Percentiles rank a stretch among this genome's conserved stretches.
phyloP scores from a whole-genome alignment of 1,284 basidiomycete species.

The Malassezia pachydermatis region DNA sequence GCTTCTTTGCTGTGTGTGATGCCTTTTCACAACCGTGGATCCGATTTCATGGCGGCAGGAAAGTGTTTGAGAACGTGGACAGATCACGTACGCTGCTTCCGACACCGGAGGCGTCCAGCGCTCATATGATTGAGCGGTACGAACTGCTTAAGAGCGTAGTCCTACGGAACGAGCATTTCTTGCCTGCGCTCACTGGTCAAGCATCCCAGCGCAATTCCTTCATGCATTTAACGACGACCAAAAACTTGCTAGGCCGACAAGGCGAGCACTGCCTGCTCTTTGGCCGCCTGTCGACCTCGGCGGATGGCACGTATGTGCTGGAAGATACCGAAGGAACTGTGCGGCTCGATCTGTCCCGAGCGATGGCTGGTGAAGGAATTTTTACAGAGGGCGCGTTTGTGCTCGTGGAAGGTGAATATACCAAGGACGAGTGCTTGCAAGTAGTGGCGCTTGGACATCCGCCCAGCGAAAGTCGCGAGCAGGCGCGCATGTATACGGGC shows the following conservation, averaged over 20 bases:
- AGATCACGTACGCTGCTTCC: slow-evolving; percentile 24
- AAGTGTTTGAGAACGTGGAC: slow-evolving; percentile 59
- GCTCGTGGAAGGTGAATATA: slow-evolving; percentile 91
- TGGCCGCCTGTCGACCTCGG: slow-evolving; percentile 79
- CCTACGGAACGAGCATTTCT: slow-evolving; percentile 44
- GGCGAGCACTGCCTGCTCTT: slow-evolving; percentile 84
- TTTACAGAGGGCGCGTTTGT: slow-evolving; percentile 95
- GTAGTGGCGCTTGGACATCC: slow-evolving; percentile 94
- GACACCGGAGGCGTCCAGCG: slow-evolving; percentile 22
- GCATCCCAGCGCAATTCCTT: slow-evolving; percentile 20
- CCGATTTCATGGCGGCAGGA: slow-evolving; percentile 73
- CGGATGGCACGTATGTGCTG: slow-evolving; percentile 77
- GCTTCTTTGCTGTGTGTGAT: slow-evolving; percentile 72
- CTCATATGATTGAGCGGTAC: slow-evolving; percentile 30
- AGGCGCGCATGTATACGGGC: slow-evolving; percentile 50
- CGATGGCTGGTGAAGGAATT: slow-evolving; percentile 78
- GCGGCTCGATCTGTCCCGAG: slow-evolving; percentile 73
- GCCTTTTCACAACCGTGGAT: slow-evolving; percentile 89
- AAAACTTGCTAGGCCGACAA: slow-evolving; percentile 82
- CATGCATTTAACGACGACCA: slow-evolving; percentile 73
- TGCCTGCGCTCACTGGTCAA: slow-evolving; percentile 31
- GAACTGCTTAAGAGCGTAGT: slow-evolving; percentile 35
- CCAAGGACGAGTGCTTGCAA: slow-evolving; percentile 72
- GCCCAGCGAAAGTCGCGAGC: slow-evolving; percentile 52
- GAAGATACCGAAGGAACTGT: slow-evolving; percentile 90